Conservation (phyloP, 2,329 filamentous ascomycete genomes). For the Pyricularia pennisetigena region DNA sequence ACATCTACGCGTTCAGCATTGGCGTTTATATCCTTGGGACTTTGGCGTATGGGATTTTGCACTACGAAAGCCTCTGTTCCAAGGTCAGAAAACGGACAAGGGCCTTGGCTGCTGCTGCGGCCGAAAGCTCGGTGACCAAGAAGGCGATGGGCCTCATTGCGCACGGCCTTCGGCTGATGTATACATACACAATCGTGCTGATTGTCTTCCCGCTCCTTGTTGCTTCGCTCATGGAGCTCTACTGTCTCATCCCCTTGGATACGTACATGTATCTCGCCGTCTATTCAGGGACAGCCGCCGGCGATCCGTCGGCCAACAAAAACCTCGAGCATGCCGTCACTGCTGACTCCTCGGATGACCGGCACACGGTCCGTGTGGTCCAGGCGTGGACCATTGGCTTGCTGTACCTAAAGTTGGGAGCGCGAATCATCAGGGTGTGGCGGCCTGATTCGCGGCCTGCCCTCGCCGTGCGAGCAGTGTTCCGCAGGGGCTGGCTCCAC, state of each 20-base stretch:
- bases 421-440: constrained; percentile 57
- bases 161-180: constrained; percentile 44
- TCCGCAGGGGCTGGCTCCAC: constrained; percentile 65
- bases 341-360: constrained; percentile 19
- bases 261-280: constrained; percentile 52
- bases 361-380: constrained; percentile 73
- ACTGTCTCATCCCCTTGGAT: constrained; percentile 77
- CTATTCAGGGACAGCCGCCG: constrained; percentile 16
- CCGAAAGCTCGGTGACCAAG: constrained; percentile 18
- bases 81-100: constrained; percentile 12
- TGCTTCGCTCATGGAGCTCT: constrained; percentile 75
- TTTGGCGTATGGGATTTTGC: constrained; percentile 50
- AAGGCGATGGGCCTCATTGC: constrained; percentile 17
- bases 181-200: constrained; percentile 65
- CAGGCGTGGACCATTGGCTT: constrained; percentile 93
- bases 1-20: constrained; percentile 91
- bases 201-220: constrained; percentile 75
- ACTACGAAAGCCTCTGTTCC: constrained; percentile 28
- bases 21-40: constrained; percentile 75
- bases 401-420: constrained; percentile 74
- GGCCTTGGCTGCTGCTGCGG: constrained; percentile 12
- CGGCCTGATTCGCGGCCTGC: constrained; percentile 63
- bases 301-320: constrained; percentile 12
- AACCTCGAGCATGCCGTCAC: constrained; percentile 4
- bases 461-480: constrained; percentile 62